Evolutionary conservation across 2,329 filamentous ascomycete species (phyloP), one percentile per base, ranked within the genome.

Genomic region (Epicoccum nigrum): DNA sequence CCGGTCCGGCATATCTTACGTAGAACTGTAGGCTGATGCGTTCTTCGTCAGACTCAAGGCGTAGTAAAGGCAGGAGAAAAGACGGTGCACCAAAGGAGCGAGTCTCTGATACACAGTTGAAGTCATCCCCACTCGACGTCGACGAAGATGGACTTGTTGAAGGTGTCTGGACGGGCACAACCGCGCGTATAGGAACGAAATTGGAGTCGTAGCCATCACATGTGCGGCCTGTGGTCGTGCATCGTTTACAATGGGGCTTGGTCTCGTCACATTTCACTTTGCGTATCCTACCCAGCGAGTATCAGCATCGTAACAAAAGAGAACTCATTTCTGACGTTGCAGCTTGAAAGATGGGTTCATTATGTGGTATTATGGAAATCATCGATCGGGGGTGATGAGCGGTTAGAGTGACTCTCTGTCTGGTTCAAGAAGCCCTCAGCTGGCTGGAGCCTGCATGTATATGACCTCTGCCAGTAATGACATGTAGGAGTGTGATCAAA

Each of bases 231-330:
- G 69, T 72, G 4, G 67, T 66, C 5, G 58, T 64, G 45, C 68
- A 71, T 21, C 67, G 59, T 12, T 57, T 55, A 45, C 69, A 72
- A 33, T 54, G 34, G 4, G 66, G 69, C 45, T 68, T 71, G 33
- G 60, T 59, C 37, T 72, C 68, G 51, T 69, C 69, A 48, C 69
- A 72, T 53, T 71, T 72, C 12, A 72, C 56, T 47, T 57, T 60
- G 21, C 68, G 67, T 33, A 71, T 68, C 39, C 69, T 72, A 42
- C 31, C 28, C 45, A 28, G 19, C 16, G 4, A 43, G 21, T 17
- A 52, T 52, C 23, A 52, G 49, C 19, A 38, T 16, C 15, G 31
- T 3, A 30, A n/a, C n/a, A n/a, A n/a, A 13, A 13, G 11, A 7
- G 28, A 11, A 30, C 12, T 27, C 5, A n/a, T 5, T 30, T 9